phyloP scores from a whole-genome alignment of 805 yeast genomes.

The Debaryomyces tyrocola region DNA sequence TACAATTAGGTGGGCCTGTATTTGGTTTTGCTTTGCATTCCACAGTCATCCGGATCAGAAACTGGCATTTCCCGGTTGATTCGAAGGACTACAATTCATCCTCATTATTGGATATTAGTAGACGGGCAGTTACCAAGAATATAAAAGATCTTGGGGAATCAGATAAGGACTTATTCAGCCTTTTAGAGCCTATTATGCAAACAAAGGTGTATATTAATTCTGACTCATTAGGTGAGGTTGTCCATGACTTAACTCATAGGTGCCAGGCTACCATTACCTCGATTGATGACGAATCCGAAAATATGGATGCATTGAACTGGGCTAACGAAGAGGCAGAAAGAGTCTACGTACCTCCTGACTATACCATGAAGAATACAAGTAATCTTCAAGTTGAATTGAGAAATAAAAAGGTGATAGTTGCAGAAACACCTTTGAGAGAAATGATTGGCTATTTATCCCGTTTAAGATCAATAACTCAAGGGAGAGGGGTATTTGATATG shows the following conservation, averaged over 20 bases:
- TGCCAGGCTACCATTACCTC: slow-evolving; percentile 74
- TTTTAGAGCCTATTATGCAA: slow-evolving; percentile 88
- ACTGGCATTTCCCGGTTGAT: slow-evolving; percentile 58
- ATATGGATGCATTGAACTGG: slow-evolving; percentile 40
- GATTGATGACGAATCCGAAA: slow-evolving; percentile 62
- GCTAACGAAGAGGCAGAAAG: slow-evolving; percentile 57
- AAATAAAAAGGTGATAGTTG: slow-evolving; percentile 61
- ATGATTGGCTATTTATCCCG: slow-evolving; percentile 87
- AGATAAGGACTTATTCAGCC: slow-evolving; percentile 35
- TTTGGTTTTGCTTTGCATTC: slow-evolving; percentile 62
- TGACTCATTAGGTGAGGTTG: slow-evolving; percentile 75
- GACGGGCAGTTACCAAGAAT: slow-evolving; percentile 32
- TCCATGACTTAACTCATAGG: slow-evolving; percentile 78
- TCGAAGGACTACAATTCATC: slow-evolving; percentile 36
- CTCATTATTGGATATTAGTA: slow-evolving; percentile 43
- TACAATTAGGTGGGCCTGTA: slow-evolving; percentile 67
- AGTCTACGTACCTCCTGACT: slow-evolving; percentile 75
- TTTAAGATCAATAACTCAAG: slow-evolving; percentile 83
- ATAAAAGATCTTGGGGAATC: slow-evolving; percentile 19
- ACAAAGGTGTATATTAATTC: slow-evolving; percentile 66
- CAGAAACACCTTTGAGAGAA: slow-evolving; percentile 80
- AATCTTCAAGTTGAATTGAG: slow-evolving; percentile 15
- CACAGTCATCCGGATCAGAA: slow-evolving; percentile 51
- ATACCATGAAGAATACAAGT: slow-evolving; percentile 46
- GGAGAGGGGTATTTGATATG: slow-evolving; percentile 84